Evolutionary conservation across 2,329 filamentous ascomycete species (phyloP).

Genomic region (Sporothrix mexicana): DNA sequence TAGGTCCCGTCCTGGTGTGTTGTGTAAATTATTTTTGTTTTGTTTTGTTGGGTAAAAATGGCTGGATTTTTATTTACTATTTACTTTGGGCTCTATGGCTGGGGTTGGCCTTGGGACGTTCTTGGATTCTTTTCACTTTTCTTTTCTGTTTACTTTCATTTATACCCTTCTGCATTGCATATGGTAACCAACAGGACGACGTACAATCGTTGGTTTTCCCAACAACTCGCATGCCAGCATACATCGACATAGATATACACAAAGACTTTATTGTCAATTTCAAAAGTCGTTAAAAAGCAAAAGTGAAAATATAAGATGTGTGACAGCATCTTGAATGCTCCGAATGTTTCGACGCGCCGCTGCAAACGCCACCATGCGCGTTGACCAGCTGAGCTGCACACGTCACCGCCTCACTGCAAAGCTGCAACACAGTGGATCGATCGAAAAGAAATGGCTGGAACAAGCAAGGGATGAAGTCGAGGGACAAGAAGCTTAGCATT

Average conservation of each 20-base stretch:
- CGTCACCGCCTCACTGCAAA: too few species aligned
- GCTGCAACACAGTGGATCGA: too few species aligned
- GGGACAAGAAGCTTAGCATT: too few species aligned
- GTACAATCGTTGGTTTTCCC: too few species aligned
- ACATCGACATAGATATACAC: neutral
- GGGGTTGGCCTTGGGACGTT: neutral
- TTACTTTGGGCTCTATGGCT: neutral
- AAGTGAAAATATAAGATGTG: neutral
- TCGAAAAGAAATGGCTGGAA: too few species aligned
- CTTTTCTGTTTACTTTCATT: constrained; percentile 4
- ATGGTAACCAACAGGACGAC: too few species aligned
- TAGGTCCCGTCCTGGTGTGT: neutral
- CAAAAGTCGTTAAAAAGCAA: neutral
- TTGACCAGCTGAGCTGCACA: neutral
- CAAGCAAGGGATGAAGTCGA: too few species aligned
- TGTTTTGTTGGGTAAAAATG: neutral
- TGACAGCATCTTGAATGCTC: too few species aligned
- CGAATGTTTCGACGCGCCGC: too few species aligned
- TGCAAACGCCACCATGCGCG: neutral
- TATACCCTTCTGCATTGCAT: neutral
- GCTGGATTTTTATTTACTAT: neutral
- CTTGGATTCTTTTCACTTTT: neutral
- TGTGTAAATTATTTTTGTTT: neutral
- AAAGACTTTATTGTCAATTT: neutral
- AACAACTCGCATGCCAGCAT: neutral